Conservation (phyloP, 805 yeast species). For the Metschnikowia amazonensis region DNA sequence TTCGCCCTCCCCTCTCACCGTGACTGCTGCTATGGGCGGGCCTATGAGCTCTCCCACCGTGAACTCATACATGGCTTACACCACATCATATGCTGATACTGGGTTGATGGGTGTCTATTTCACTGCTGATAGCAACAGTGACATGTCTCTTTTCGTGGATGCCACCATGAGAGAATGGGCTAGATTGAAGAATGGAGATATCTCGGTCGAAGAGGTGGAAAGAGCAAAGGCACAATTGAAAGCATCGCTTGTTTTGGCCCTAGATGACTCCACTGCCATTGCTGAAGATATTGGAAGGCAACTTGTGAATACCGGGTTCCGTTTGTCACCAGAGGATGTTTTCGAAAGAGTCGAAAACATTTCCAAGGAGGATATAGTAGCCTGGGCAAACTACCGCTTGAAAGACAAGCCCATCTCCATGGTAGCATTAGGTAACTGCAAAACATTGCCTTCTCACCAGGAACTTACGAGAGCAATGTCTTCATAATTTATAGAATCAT, state of each 20-base stretch:
- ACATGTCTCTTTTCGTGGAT: slow-evolving; percentile 64
- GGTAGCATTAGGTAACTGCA: slow-evolving; percentile 86
- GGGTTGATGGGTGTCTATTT: slow-evolving; percentile 97
- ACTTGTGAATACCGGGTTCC: slow-evolving; percentile 85
- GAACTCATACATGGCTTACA: slow-evolving; percentile 93
- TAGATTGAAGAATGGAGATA: slow-evolving; percentile 71
- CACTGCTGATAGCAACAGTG: slow-evolving; percentile 70
- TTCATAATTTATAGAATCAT: slow-evolving; percentile 9
- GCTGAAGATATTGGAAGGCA: slow-evolving; percentile 99
- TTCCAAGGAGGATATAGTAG: slow-evolving; percentile 70
- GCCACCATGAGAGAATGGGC: slow-evolving; percentile 86
- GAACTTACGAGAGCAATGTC: slow-evolving; percentile 47
- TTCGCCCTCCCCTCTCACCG: slow-evolving; percentile 82
- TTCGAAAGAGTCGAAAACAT: slow-evolving; percentile 74
- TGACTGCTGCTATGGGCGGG: slow-evolving; percentile 56
- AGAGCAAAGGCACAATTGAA: slow-evolving; percentile 93
- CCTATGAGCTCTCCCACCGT: slow-evolving; percentile 66
- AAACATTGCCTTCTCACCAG: slow-evolving; percentile 62
- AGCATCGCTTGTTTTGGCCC: slow-evolving; percentile 81
- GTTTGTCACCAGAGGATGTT: slow-evolving; percentile 70
- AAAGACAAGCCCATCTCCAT: slow-evolving; percentile 77
- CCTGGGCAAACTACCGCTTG: slow-evolving; percentile 84
- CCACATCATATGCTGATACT: slow-evolving; percentile 95
- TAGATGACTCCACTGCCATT: slow-evolving; percentile 92
- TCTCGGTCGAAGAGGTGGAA: slow-evolving; percentile 81